Evolutionary conservation across 345 rosid genomes (phyloP), one percentile per base, ranked within the genome.

Genomic region (Salix brachista): DNA sequence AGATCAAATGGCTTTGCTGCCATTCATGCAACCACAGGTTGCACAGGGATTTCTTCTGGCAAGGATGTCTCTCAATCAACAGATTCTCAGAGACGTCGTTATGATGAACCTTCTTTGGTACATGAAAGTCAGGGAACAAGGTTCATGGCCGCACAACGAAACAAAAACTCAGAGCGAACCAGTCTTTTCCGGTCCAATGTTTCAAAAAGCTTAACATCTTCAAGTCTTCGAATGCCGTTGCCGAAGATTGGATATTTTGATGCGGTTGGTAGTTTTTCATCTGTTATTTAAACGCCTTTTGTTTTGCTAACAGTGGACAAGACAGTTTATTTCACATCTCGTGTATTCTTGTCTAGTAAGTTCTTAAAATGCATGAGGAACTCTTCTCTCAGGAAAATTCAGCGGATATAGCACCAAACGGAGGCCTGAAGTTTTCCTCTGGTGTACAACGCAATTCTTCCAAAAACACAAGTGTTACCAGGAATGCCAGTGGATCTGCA

Each of bases 181-280:
- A 77, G 42, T 50, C 77, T 67, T 14, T 19, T 56, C 54, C 75
- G 50, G 9, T 23, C 54, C 17, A 72, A 32, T 52, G 23, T 44
- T 64, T 65, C 81, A 37, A 78, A 56, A 60, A 80, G 73, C 42
- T 56, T n/a, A 50, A 78, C 34, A 76, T 67, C 83, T 68, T 84
- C 91, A 6, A 75, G 85, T 42, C 86, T 88, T 69, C 77, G 86
- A 69, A 72, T 77, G 80, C 90, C 91, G 7, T 85, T 84, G 0
- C 87, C 88, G 19, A 88, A 85, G 82, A 71, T 85, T 19, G 91
- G 91, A 60, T 87, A 69, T 75, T 88, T 88, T 77, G 83, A 87
- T 69, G 25, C 61, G 82, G 91, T 88, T 23, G 74, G 87, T 79
- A 44, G 21, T 65, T 54, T 30, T 10, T 48, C 56, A 1, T 25